Evolutionary conservation across 768 basidiomycete genomes (phyloP).

Genomic region (Lactarius vividus): DNA sequence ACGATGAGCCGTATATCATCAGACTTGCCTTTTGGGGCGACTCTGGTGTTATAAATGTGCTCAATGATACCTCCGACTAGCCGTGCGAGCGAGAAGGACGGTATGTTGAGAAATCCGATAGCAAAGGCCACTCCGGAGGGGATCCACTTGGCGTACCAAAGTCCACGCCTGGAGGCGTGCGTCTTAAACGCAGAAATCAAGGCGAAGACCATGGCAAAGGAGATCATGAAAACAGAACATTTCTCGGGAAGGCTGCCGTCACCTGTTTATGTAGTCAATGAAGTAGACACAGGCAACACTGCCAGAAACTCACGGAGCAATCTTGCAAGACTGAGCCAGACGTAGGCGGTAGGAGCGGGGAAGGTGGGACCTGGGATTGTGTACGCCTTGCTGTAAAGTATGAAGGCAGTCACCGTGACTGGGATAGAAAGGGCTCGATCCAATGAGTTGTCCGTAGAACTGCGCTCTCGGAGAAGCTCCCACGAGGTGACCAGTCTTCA

Average conservation of each 20-base stretch:
- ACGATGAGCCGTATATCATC: conserved; percentile 77
- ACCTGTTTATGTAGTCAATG: conserved; percentile 45
- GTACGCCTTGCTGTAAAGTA: conserved; percentile 84
- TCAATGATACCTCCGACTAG: conserved; percentile 86
- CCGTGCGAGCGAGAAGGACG: conserved; percentile 89
- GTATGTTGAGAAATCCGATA: conserved; percentile 94
- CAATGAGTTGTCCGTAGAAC: conserved; percentile 91
- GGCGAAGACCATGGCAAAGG: conserved; percentile 71
- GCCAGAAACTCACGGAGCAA: conserved; percentile 57
- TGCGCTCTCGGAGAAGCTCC: conserved; percentile 90
- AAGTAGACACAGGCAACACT: neutral
- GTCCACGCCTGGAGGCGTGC: conserved; percentile 46
- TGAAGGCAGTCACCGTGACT: conserved; percentile 85
- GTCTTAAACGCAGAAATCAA: conserved; percentile 65
- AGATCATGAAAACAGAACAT: conserved; percentile 72
- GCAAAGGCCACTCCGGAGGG: conserved; percentile 95
- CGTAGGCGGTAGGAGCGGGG: conserved; percentile 91
- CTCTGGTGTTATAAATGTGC: conserved; percentile 55
- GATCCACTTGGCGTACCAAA: conserved; percentile 69
- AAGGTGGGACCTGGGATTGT: conserved; percentile 91
- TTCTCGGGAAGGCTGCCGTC: conserved; percentile 81
- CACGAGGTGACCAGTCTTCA: conserved; percentile 95
- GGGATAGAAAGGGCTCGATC: conserved; percentile 84
- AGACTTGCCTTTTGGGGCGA: conserved; percentile 45
- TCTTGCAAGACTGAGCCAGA: conserved; percentile 81